phyloP scores from a whole-genome alignment of 129 eudicot genomes.

The Sambucus nigra region DNA sequence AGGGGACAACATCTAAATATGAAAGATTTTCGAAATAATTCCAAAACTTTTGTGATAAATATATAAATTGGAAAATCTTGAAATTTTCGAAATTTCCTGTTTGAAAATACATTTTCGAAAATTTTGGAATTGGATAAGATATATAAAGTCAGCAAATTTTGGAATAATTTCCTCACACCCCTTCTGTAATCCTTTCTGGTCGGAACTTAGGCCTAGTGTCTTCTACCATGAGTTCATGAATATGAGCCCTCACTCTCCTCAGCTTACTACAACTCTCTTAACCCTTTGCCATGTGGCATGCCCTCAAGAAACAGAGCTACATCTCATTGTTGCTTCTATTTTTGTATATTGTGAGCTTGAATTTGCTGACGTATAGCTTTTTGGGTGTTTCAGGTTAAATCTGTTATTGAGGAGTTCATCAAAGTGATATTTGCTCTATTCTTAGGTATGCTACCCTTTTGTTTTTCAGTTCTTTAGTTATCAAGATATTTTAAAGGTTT shows the following conservation, averaged over 20 bases:
- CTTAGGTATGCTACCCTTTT: constrained; percentile 36
- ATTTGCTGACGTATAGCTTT: neutral
- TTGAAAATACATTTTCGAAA: no score
- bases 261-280: neutral
- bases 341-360: neutral
- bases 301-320: neutral
- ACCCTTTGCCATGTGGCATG: neutral
- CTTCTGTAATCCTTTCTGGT: no score
- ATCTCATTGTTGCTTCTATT: neutral
- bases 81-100: no score
- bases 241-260: neutral
- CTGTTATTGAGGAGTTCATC: constrained; percentile 83
- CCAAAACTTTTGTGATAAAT: no score
- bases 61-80: neutral
- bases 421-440: constrained; percentile 51
- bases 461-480: neutral
- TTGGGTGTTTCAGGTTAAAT: constrained; percentile 45
- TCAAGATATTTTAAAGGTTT: neutral
- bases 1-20: no score
- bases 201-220: no score
- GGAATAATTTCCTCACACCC: no score
- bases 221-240: no score
- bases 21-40: no score
- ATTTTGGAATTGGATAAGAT: no score
- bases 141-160: neutral